Percentiles rank a stretch among this genome's conserved stretches.
Conservation (phyloP, 176 grass and related monocot species). For the Oryza australiensis region DNA sequence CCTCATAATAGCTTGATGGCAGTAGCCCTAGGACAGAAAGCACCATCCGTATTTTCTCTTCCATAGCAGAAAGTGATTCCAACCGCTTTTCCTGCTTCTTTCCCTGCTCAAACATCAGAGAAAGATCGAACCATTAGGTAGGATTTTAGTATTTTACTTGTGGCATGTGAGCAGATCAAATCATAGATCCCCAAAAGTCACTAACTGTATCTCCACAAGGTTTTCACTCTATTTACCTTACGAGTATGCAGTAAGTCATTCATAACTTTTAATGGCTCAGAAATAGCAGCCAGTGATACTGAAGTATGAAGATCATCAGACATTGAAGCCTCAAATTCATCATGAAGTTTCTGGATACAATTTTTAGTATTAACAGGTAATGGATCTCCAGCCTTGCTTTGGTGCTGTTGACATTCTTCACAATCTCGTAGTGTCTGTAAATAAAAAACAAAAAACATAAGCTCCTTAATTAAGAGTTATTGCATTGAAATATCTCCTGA, state of each 20-base stretch:
- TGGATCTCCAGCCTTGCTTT: conserved; percentile 33
- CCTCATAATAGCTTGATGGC: conserved; percentile 71
- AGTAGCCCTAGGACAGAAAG: conserved; percentile 74
- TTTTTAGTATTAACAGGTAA: conserved; percentile 57
- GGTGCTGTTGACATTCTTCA: conserved; percentile 54
- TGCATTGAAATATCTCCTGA: not conserved
- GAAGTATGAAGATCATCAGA: conserved; percentile 92
- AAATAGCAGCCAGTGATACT: conserved; percentile 67
- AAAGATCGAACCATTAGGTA: conserved; percentile 23
- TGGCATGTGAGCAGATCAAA: not conserved
- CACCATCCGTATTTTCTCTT: conserved; percentile 57
- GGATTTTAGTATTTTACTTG: not conserved
- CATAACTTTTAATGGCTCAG: conserved; percentile 79
- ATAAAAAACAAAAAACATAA: conserved; percentile 31
- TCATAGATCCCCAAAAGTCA: not conserved
- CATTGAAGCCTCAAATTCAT: conserved; percentile 74
- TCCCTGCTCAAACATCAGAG: conserved; percentile 52
- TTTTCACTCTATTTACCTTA: conserved; percentile 57
- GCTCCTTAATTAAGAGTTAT: not conserved
- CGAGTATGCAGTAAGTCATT: conserved; percentile 87
- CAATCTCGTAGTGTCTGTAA: conserved; percentile 72
- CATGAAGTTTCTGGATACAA: conserved; percentile 62
- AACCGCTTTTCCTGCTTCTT: conserved; percentile 69
- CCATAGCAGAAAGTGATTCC: conserved; percentile 64
- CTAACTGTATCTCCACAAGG: not conserved